phyloP scores from a whole-genome alignment of 306 rosid genomes.

The Sindora glabra region DNA sequence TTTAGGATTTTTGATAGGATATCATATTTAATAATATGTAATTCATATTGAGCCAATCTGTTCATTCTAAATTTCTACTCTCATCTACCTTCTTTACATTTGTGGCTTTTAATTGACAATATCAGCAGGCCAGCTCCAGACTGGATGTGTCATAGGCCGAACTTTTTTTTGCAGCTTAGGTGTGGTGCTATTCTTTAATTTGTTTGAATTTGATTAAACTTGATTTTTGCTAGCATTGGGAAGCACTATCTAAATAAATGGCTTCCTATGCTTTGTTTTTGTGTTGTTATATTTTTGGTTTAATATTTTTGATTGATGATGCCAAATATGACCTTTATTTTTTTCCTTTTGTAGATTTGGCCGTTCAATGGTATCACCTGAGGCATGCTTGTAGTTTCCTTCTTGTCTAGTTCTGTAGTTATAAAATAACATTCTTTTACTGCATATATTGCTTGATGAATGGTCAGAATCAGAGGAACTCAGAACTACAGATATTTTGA shows the following conservation, averaged over 20 bases:
- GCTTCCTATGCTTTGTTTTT: background rate
- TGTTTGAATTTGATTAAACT: background rate
- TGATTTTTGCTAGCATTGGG: background rate
- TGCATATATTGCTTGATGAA: slow-evolving; percentile 1
- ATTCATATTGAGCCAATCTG: slow-evolving; percentile 5
- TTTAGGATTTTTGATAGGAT: slow-evolving; percentile 8
- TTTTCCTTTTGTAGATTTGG: slow-evolving; percentile 60
- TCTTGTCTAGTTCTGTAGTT: background rate
- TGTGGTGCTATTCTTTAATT: background rate
- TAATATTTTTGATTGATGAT: background rate
- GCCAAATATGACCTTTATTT: too few relatives aligned
- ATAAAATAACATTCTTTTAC: background rate
- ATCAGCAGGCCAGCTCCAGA: slow-evolving; percentile 76
- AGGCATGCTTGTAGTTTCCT: slow-evolving; percentile 37
- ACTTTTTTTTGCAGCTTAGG: too few relatives aligned
- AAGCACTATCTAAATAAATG: background rate
- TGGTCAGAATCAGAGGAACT: slow-evolving; percentile 65
- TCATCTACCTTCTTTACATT: slow-evolving; percentile 3
- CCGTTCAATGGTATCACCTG: slow-evolving; percentile 50
- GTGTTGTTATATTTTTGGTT: background rate
- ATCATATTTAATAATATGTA: slow-evolving; percentile 1
- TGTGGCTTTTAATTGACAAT: slow-evolving; percentile 90
- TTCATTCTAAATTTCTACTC: slow-evolving; percentile 1
- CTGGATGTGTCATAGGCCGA: background rate
- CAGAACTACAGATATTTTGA: slow-evolving; percentile 56